Evolutionary conservation across 2,329 filamentous ascomycete species (phyloP).

Genomic region (Acephala macrosclerotiorum): DNA sequence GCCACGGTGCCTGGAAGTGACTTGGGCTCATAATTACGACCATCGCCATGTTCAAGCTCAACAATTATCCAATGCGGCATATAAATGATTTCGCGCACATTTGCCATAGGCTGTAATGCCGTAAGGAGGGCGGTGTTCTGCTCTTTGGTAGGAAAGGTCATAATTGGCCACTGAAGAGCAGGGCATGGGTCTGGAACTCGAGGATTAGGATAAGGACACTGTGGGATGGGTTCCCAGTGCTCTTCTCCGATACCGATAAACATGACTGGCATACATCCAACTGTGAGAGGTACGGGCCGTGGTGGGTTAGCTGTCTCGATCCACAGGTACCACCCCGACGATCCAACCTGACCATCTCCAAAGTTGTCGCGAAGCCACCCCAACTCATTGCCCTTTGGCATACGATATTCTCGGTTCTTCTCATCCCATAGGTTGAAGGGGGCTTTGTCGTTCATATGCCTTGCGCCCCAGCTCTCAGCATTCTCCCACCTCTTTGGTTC

Average conservation of each 20-base stretch:
- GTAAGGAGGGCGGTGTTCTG: constrained; percentile 26
- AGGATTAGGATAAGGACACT: constrained; percentile 26
- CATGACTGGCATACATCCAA: constrained; percentile 31
- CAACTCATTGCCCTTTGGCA: constrained; percentile 21
- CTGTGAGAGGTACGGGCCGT: constrained; percentile 29
- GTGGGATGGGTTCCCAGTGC: constrained; percentile 24
- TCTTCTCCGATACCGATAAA: constrained; percentile 29
- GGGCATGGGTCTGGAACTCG: constrained; percentile 29
- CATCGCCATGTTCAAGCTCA: constrained; percentile 30
- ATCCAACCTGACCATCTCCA: constrained; percentile 46
- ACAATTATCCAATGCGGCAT: constrained; percentile 31
- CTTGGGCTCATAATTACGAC: constrained; percentile 26
- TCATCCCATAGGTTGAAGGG: constrained; percentile 32
- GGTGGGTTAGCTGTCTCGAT: constrained; percentile 32
- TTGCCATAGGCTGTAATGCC: constrained; percentile 29
- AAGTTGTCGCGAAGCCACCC: constrained; percentile 51
- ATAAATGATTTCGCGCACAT: constrained; percentile 28
- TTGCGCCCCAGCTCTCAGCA: constrained; percentile 27
- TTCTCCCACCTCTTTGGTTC: constrained; percentile 31
- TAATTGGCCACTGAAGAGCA: constrained; percentile 23
- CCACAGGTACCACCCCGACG: constrained; percentile 27
- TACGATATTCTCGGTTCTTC: constrained; percentile 21
- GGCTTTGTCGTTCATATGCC: constrained; percentile 29
- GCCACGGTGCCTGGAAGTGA: constrained; percentile 31
- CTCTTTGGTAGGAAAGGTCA: constrained; percentile 28